Evolutionary conservation across 1,284 basidiomycete genomes (phyloP).

Genomic region (Phaffia rhodozyma): DNA sequence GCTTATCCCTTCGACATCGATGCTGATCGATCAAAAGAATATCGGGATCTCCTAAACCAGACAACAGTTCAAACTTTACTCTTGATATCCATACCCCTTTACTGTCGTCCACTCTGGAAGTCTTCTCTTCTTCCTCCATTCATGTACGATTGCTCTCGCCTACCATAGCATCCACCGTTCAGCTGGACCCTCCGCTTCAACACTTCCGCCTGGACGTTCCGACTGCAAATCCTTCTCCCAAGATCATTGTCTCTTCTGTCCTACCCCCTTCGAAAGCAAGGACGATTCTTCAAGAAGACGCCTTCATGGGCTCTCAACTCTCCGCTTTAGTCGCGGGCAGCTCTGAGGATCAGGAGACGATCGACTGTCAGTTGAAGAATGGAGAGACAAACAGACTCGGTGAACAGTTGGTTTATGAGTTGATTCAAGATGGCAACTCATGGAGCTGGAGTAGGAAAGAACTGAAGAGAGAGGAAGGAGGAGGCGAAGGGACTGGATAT

Average conservation of each 20-base stretch:
- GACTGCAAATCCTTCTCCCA: neutral
- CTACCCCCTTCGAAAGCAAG: neutral
- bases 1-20: too few species aligned
- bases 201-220: neutral
- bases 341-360: neutral
- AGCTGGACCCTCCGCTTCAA: constrained; percentile 1
- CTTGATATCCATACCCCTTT: neutral
- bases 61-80: neutral
- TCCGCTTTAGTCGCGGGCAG: neutral
- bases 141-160: neutral
- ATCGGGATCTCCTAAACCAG: neutral
- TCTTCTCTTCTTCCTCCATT: neutral
- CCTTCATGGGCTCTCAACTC: neutral
- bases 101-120: neutral
- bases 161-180: neutral
- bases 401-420: neutral
- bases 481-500: neutral
- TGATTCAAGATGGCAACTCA: neutral
- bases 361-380: neutral
- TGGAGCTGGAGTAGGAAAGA: neutral
- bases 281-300: neutral
- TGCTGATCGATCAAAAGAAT: too few species aligned
- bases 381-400: neutral
- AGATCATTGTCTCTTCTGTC: neutral
- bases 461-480: neutral